Conservation (phyloP, 352 stramenopile genomes). For the Blastocystis sp. region DNA sequence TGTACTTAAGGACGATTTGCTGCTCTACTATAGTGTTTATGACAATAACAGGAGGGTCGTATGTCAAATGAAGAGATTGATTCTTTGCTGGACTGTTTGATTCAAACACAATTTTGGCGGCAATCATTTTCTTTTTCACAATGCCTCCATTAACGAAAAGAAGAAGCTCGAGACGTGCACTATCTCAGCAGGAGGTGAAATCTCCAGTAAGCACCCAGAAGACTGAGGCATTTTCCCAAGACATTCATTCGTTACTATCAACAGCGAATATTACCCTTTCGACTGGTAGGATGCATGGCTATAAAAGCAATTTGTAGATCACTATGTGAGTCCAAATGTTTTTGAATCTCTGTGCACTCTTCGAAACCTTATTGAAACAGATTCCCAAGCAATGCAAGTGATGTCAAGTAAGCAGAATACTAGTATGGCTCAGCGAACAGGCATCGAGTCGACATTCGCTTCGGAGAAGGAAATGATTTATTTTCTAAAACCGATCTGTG, state of each 20-base stretch:
- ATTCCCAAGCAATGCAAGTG: not conserved
- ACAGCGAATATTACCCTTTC: not conserved
- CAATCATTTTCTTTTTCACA: not conserved
- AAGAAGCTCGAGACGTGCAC: not conserved
- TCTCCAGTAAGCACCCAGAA: not conserved
- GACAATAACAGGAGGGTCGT: not conserved
- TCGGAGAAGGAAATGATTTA: not conserved
- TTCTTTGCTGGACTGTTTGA: not conserved
- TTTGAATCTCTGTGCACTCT: constrained; percentile 48
- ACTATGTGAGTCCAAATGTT: not conserved
- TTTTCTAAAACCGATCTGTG: not conserved
- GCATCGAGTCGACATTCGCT: not conserved
- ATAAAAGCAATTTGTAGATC: not conserved
- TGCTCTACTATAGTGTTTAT: not conserved
- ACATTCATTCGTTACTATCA: not conserved
- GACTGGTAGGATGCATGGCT: not conserved
- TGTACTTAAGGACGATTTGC: not conserved
- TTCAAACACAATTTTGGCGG: not conserved
- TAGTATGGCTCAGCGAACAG: not conserved
- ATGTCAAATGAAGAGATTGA: not conserved
- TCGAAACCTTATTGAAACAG: not conserved
- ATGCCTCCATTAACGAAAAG: constrained; percentile 31
- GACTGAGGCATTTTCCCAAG: not conserved
- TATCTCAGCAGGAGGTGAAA: not conserved
- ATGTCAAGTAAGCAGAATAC: not conserved